Base-by-base conservation (phyloP, 2,329 filamentous ascomycete genomes). In the Diplodia corticola region DNA sequence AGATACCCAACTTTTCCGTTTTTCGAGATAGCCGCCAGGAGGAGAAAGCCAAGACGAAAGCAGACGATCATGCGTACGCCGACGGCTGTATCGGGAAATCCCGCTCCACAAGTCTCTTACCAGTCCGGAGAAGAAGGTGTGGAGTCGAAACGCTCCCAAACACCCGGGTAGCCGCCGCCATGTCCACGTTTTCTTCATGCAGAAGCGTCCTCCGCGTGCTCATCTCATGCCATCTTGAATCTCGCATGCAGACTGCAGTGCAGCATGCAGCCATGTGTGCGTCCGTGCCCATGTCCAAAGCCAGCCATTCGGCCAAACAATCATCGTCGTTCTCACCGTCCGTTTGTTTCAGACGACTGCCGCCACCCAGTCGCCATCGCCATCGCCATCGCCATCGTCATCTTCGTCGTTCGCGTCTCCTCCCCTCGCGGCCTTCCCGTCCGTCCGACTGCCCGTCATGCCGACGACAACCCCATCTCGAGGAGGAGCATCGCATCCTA, bases 181-280 rank as follows among this genome's bases (percentile, higher is more conserved):
- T 61, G 57, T 49, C 57, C 57, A 61, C 57, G 57, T 61, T 61
- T 60, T 50, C 57, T 61, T 61, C 57, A 61, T 61, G 57, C 57
- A 49, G 2, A 49, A 49, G 24, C 17, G 9, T 12, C 51, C 44
- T 12, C 44, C 44, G 57, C 33, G 57, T 46, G 44, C 57, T 28
- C 57, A 61, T 61, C 57, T 35, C 57, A 61, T 60, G 40, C 44
- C 57, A 61, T 61, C 57, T 61, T 61, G 44, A 49, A 61, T 61
- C 57, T 49, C 24, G 57, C 57, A 61, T 61, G 57, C 57, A 49
- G 30, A 24, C 51, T 55, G 54, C 54, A 59, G 37, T 24, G 44
- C 40, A 49, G 37, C 22, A 49, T 61, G 57, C 57, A 61, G 35
- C 35, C 17, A 17, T 30, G 40, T 49, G 35, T 30, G 57, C 40